Conservation (phyloP, 2,329 filamentous ascomycete genomes). For the Kalaharituber pfeilii region DNA sequence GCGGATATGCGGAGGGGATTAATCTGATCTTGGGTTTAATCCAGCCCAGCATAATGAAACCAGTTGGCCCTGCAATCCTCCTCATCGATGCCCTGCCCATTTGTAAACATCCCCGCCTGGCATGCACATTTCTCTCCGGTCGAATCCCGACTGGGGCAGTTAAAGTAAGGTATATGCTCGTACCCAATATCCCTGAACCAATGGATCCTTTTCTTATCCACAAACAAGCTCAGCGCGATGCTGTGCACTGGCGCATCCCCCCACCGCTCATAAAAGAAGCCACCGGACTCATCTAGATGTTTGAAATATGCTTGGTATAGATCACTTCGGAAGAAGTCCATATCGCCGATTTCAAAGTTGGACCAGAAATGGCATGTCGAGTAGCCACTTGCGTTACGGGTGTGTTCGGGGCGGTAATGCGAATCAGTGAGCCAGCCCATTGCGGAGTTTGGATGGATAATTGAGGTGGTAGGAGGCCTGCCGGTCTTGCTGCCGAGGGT, state of each 20-base stretch:
- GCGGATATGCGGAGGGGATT: too few species aligned
- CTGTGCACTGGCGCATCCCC: conserved; percentile 95
- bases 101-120: conserved; percentile 58
- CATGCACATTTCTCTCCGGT: conserved; percentile 27
- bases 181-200: conserved; percentile 99
- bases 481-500: background rate
- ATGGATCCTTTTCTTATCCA: conserved; percentile 77
- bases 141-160: conserved; percentile 92
- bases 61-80: conserved; percentile 93
- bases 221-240: conserved; percentile 79
- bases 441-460: conserved; percentile 69
- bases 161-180: conserved; percentile 96
- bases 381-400: conserved; percentile 70
- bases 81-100: conserved; percentile 69
- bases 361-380: conserved; percentile 99
- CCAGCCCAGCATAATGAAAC: conserved; percentile 87
- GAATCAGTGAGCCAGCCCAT: conserved; percentile 74
- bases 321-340: conserved; percentile 81
- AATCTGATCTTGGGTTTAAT: too few species aligned
- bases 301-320: conserved; percentile 92
- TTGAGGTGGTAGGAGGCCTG: conserved; percentile 49
- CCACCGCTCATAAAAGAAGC: conserved; percentile 98
- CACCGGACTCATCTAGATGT: conserved; percentile 79
- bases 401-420: conserved; percentile 58
- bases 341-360: conserved; percentile 91